These are phyloP conservation scores for Glebionis coronaria DNA, from an alignment of 129 eudicot genomes.

Conservation along the genomic window DNA sequence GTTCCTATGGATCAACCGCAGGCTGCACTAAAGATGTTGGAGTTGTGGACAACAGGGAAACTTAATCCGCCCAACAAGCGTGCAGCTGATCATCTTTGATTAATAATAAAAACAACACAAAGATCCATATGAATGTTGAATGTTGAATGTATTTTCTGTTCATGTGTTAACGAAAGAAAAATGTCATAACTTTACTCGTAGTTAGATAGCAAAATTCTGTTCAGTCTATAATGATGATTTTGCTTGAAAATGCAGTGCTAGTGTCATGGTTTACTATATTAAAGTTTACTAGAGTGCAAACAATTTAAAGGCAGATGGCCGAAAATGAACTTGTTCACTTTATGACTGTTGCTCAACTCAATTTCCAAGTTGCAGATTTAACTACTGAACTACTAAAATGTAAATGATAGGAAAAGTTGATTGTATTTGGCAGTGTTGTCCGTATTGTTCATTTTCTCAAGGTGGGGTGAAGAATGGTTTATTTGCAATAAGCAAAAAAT, in stretches of 20 bases:
- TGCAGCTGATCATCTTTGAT: not conserved
- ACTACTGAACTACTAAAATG: not conserved
- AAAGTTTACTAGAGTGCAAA: not conserved
- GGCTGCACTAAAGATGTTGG: constrained; percentile 13
- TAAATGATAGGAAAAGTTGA: not conserved
- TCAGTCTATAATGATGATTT: too few relatives aligned
- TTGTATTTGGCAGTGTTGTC: not conserved
- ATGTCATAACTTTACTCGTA: not conserved
- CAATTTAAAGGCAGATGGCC: not conserved
- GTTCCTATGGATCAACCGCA: constrained; percentile 18
- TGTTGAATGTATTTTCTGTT: not conserved
- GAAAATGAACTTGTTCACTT: too few relatives aligned
- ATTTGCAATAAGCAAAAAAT: too few relatives aligned
- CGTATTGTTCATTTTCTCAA: too few relatives aligned
- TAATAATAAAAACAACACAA: not conserved
- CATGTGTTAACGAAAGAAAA: not conserved
- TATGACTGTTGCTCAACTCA: too few relatives aligned
- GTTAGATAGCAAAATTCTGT: not conserved
- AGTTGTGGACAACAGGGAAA: constrained; percentile 14
- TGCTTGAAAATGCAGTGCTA: too few relatives aligned
- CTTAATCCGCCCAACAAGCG: not conserved
- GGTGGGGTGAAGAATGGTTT: too few relatives aligned
- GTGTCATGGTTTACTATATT: not conserved
- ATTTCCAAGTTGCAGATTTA: too few relatives aligned
- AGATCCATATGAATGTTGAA: not conserved